A percentile compares a stretch with the other conserved stretches of the same genome.
These are phyloP conservation scores for Russula emetica DNA, from an alignment of 768 basidiomycete genomes.

Conservation along the genomic window DNA sequence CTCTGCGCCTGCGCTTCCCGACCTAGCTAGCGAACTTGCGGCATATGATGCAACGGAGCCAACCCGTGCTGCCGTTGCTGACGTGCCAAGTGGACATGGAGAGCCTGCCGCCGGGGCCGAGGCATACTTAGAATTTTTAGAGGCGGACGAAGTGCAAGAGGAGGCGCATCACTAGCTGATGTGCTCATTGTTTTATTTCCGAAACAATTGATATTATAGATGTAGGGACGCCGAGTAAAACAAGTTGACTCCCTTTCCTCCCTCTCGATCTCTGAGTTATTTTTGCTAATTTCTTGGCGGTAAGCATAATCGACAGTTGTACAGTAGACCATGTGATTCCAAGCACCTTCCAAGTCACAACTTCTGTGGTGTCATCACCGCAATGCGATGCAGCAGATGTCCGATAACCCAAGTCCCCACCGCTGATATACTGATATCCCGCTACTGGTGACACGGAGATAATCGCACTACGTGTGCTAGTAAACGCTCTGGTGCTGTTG, in stretches of 20 bases:
- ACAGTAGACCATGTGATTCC: no score
- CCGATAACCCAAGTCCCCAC: background rate
- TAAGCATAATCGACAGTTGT: background rate
- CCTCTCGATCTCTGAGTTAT: no score
- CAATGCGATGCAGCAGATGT: background rate
- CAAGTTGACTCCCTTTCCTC: no score
- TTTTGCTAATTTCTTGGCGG: background rate
- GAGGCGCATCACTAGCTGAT: conserved; percentile 36
- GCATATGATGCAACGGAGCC: conserved; percentile 85
- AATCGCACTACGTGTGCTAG: no score
- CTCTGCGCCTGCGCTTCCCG: conserved; percentile 28
- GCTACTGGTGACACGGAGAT: background rate
- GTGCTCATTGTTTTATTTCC: background rate
- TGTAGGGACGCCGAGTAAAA: background rate
- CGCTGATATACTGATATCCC: background rate
- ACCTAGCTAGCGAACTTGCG: conserved; percentile 83
- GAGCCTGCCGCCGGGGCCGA: conserved; percentile 36
- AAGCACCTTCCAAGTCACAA: background rate
- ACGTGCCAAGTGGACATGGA: conserved; percentile 5
- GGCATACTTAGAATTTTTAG: conserved; percentile 43
- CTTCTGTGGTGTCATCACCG: background rate
- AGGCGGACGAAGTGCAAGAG: conserved; percentile 41
- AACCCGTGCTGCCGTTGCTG: conserved; percentile 26
- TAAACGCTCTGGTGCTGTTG: no score
- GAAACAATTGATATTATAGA: conserved; percentile 10